Base-by-base conservation (phyloP, 2,329 filamentous ascomycete genomes). In the Aspergillus brasiliensis region DNA sequence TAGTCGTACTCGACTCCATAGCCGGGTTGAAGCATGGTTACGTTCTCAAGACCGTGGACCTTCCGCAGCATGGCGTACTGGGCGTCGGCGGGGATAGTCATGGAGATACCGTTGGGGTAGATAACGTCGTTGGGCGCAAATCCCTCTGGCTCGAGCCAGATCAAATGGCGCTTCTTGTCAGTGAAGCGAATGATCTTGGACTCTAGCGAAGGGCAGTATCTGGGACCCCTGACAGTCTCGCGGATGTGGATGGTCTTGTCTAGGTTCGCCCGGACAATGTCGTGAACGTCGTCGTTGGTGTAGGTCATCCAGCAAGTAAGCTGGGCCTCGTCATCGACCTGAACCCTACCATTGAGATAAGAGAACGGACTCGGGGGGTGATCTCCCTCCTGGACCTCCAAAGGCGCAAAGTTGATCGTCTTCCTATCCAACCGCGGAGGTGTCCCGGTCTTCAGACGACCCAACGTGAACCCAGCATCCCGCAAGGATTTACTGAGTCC, bases 1-100 rank as follows among this genome's bases (percentile, higher is more conserved):
- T 99, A 99, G 79, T 98, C 95, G 76, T 99, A 99, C 75, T 99
- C 95, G 1, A 99, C 95, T 7, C 95, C 95, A 71, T 99, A 99
- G 8, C 94, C 95, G 1, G 94, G 90, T 71, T 98, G 94, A 6
- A 96, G 84, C 93, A 99, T 97, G 25, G 83, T 87, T 4, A 92
- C 92, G 60, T 93, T 87, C 71, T 98, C 94, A 1, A 99, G 83
- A 0, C 95, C 95, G n/a, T 80, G 84, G 56, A 99, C 90, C 0
- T 92, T 96, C 58, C 88, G 89, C n/a, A 99, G 82, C 72, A 96
- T 87, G 54, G 88, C 85, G 68, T 91, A 88, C 74, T 99, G 95
- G 0, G 91, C 92, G 58, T 94, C 91, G 0, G 88, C 88, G 0
- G 95, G 95, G 2, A 99, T 88, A 0, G 95, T 99, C 92, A 98